Conservation (phyloP, 2,329 filamentous ascomycete genomes). For the Penicillium sp. region DNA sequence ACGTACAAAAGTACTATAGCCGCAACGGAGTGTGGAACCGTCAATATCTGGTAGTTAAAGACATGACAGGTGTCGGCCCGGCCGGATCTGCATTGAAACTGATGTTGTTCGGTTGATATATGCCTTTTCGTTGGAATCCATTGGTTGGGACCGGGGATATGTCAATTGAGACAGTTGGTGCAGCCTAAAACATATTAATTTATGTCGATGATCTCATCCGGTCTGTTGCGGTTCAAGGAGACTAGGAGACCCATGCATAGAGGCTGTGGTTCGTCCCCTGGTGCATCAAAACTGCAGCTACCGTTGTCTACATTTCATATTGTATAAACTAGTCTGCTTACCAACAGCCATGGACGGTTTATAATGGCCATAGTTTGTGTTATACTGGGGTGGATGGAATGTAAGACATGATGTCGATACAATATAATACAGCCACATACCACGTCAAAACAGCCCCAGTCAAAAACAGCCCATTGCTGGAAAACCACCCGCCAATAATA, state of each 20-base stretch:
- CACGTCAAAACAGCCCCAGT: not conserved
- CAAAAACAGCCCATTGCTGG: conserved; percentile 14
- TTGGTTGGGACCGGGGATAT: not conserved
- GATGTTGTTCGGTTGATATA: not conserved
- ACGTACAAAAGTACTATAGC: not conserved
- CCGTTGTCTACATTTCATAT: not conserved
- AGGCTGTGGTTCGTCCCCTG: not conserved
- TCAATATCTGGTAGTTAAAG: too few species aligned
- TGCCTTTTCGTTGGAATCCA: not conserved
- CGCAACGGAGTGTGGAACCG: not conserved
- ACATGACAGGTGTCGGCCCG: not conserved
- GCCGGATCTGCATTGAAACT: not conserved
- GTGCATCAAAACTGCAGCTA: not conserved
- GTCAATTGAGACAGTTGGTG: not conserved
- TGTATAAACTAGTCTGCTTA: not conserved
- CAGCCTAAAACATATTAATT: not conserved
- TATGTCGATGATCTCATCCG: not conserved
- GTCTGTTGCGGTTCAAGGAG: not conserved
- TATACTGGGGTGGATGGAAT: not conserved
- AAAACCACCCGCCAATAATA: conserved; percentile 15
- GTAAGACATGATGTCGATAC: not conserved
- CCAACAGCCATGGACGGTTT: not conserved
- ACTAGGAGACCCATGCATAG: not conserved
- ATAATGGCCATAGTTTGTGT: not conserved
- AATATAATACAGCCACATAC: not conserved